A percentile compares a stretch with the other conserved stretches of the same genome.
phyloP scores from a whole-genome alignment of 306 rosid genomes.

The Citrullus amarus region DNA sequence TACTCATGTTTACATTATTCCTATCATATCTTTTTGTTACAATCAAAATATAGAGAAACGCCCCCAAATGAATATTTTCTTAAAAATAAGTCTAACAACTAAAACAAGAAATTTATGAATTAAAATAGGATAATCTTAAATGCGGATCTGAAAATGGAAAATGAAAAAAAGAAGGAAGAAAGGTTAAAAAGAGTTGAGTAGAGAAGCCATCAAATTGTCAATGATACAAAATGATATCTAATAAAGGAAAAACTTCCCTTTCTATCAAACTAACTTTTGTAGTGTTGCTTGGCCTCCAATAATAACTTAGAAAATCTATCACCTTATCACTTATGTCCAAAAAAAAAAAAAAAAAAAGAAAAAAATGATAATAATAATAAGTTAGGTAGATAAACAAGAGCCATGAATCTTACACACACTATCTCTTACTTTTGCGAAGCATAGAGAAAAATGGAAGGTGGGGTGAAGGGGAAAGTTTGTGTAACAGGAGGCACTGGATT shows the following conservation, averaged over 20 bases:
- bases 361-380: too few relatives aligned
- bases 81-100: too few relatives aligned
- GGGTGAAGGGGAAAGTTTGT: background rate
- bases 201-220: background rate
- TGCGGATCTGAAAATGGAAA: too few relatives aligned
- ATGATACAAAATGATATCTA: too few relatives aligned
- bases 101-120: too few relatives aligned
- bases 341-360: background rate
- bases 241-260: background rate
- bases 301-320: background rate
- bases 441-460: slow-evolving; percentile 11
- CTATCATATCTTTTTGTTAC: too few relatives aligned
- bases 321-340: background rate
- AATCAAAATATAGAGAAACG: too few relatives aligned
- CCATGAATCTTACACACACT: background rate
- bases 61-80: too few relatives aligned
- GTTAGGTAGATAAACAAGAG: background rate
- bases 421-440: background rate
- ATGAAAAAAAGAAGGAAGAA: too few relatives aligned
- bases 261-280: background rate
- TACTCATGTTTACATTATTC: too few relatives aligned
- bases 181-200: background rate
- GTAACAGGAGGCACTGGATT: slow-evolving; percentile 58
- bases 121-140: too few relatives aligned
- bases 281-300: background rate